phyloP scores from a whole-genome alignment of 441 rosid species.

The Bocquillonia castaneifolia region DNA sequence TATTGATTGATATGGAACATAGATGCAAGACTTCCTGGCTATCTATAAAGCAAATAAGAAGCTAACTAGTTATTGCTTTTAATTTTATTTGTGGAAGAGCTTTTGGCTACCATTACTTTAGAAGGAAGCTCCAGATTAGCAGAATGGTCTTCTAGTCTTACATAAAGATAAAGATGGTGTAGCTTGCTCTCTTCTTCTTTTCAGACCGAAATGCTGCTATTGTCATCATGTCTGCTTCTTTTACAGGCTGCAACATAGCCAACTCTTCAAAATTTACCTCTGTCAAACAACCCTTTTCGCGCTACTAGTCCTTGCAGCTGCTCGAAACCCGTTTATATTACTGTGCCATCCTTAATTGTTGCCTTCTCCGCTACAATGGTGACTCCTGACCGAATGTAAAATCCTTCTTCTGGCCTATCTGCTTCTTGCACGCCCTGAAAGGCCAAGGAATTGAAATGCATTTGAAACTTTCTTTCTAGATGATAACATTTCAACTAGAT shows the following conservation, averaged over 20 bases:
- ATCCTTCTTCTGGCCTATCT: constrained; percentile 73
- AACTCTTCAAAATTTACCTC: constrained; percentile 4
- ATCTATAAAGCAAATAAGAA: background rate
- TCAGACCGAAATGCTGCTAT: constrained; percentile 27
- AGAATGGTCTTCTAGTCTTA: constrained; percentile 24
- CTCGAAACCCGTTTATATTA: constrained; percentile 38
- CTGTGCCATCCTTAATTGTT: constrained; percentile 68
- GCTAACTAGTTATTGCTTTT: constrained; percentile 3
- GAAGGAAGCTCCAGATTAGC: constrained; percentile 12
- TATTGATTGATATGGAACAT: background rate
- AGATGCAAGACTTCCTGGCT: background rate
- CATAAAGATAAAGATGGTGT: constrained; percentile 15
- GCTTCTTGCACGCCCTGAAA: constrained; percentile 82
- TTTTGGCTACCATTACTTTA: constrained; percentile 5
- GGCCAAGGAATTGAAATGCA: background rate
- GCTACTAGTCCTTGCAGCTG: background rate
- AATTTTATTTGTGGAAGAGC: constrained; percentile 7
- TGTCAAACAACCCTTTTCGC: background rate
- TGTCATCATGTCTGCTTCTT: constrained; percentile 16
- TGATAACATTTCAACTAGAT: background rate
- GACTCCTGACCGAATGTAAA: constrained; percentile 80
- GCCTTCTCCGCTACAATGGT: constrained; percentile 79
- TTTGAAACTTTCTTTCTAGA: background rate
- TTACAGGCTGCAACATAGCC: background rate
- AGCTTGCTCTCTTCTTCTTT: constrained; percentile 18